Evolutionary conservation across 305 asterid genomes (phyloP).

Genomic region (Nicotiana rustica): DNA sequence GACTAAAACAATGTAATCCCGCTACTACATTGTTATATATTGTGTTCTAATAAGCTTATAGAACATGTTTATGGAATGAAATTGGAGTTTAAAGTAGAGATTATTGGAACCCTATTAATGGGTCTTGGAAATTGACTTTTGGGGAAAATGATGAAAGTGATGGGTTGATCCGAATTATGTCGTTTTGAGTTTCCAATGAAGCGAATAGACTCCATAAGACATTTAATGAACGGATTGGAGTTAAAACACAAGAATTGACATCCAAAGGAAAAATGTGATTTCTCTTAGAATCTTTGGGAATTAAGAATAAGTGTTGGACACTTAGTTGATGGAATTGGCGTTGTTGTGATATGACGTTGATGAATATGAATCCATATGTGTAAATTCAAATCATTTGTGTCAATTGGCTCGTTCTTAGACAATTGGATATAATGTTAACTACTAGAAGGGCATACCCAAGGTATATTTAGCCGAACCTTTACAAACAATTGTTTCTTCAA

Average conservation of each 20-base stretch:
- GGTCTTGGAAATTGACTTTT: slow-evolving; percentile 20
- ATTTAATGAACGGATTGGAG: neutral
- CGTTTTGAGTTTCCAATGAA: neutral
- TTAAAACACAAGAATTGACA: neutral
- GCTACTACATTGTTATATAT: slow-evolving; percentile 8
- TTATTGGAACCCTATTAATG: neutral
- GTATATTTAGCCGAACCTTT: too few species aligned
- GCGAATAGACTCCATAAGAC: neutral
- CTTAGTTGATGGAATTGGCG: neutral
- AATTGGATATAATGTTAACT: too few species aligned
- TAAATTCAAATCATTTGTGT: neutral
- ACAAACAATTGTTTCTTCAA: too few species aligned
- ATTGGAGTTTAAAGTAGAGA: neutral
- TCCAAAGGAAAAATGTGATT: neutral
- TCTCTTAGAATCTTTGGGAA: neutral
- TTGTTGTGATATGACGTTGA: neutral
- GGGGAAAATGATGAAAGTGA: neutral
- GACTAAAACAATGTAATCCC: neutral
- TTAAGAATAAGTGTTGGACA: neutral
- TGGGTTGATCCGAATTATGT: neutral
- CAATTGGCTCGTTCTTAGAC: too few species aligned
- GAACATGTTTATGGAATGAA: slow-evolving; percentile 3
- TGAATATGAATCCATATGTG: neutral
- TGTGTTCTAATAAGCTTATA: neutral
- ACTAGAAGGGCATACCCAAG: too few species aligned